These are phyloP conservation scores for Echinosophora koreensis DNA, from an alignment of 306 rosid genomes.

Conservation along the genomic window DNA sequence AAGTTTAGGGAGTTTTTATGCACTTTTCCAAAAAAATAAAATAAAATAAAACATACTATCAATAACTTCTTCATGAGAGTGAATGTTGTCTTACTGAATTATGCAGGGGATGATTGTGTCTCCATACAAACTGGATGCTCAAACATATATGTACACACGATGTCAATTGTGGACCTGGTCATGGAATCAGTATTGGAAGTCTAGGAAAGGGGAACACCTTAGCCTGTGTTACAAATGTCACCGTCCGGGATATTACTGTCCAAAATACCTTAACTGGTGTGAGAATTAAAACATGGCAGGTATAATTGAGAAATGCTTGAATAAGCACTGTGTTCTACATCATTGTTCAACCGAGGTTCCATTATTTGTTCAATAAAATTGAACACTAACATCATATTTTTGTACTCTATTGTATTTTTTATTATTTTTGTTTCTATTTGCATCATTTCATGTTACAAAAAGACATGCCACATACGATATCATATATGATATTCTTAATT, in stretches of 20 bases:
- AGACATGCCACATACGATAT: too few relatives aligned
- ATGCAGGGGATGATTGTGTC: conserved; percentile 80
- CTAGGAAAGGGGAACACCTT: conserved; percentile 70
- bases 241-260: conserved; percentile 67
- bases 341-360: too few relatives aligned
- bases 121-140: conserved; percentile 85
- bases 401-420: too few relatives aligned
- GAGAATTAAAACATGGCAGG: conserved; percentile 96
- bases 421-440: too few relatives aligned
- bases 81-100: not conserved
- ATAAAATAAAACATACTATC: too few relatives aligned
- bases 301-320: not conserved
- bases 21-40: too few relatives aligned
- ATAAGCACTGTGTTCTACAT: too few relatives aligned
- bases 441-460: too few relatives aligned
- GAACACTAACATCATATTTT: too few relatives aligned
- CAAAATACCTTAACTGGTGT: conserved; percentile 73
- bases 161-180: conserved; percentile 82
- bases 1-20: too few relatives aligned
- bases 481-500: too few relatives aligned
- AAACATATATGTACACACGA: conserved; percentile 63
- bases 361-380: too few relatives aligned
- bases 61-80: not conserved
- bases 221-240: conserved; percentile 86
- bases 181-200: conserved; percentile 77